Evolutionary conservation across 2,329 filamentous ascomycete genomes (phyloP).

Genomic region (Talaromyces sp.): DNA sequence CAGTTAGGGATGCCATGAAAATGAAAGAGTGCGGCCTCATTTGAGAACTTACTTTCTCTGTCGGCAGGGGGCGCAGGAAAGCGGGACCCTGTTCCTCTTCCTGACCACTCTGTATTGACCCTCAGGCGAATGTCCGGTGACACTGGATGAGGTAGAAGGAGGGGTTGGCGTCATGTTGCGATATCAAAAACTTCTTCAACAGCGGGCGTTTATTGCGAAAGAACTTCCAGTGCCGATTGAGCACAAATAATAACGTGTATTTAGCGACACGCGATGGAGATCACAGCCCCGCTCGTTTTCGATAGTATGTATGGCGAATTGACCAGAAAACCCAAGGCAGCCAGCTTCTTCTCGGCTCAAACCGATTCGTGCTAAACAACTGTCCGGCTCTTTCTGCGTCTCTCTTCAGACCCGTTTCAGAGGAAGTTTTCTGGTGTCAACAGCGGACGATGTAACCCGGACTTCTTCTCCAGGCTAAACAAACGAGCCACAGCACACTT

Average conservation of each 20-base stretch:
- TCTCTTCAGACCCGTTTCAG: not conserved
- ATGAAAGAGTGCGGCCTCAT: conserved; percentile 11
- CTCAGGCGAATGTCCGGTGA: conserved; percentile 73
- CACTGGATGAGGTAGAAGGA: conserved; percentile 61
- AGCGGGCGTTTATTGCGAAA: not conserved
- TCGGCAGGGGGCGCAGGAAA: conserved; percentile 87
- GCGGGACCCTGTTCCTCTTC: conserved; percentile 83
- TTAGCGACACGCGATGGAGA: not conserved
- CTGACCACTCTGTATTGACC: conserved; percentile 82
- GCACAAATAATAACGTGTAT: not conserved
- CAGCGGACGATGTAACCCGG: not conserved
- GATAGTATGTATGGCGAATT: not conserved
- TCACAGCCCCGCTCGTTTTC: not conserved
- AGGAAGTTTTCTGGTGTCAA: not conserved
- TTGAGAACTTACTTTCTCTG: conserved; percentile 71
- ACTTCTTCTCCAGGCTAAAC: not conserved
- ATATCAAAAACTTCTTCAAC: not conserved
- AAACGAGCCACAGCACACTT: not conserved
- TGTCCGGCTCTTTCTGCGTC: not conserved
- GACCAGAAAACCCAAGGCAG: not conserved
- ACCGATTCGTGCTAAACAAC: not conserved
- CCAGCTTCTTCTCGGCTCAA: not conserved
- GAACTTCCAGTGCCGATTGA: not conserved
- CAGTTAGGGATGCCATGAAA: conserved; percentile 9
- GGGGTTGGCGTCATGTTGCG: conserved; percentile 36